A percentile compares a stretch with the other conserved stretches of the same genome.
Evolutionary conservation across 78 protist species (phyloP).

Genomic region (Emiliania huxleyi): DNA sequence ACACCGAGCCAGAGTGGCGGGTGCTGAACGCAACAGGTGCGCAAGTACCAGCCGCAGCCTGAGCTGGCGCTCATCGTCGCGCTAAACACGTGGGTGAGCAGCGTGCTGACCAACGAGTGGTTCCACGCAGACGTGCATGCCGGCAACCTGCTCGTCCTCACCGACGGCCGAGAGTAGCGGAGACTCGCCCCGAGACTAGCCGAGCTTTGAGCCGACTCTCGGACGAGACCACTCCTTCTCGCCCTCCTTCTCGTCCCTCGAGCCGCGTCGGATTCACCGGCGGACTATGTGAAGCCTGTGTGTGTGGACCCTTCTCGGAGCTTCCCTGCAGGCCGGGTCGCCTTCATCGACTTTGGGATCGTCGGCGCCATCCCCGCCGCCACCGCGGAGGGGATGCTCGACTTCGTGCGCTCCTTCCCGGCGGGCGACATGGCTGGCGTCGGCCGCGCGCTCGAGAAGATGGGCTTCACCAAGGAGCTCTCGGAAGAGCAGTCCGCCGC

Average conservation of each 20-base stretch:
- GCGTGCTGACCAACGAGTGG: background rate
- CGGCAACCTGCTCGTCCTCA: constrained; percentile 37
- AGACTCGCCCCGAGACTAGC: too few species aligned
- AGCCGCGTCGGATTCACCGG: too few species aligned
- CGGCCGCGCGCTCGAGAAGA: background rate
- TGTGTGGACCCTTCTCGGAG: too few species aligned
- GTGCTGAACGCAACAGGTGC: too few species aligned
- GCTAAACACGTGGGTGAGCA: constrained; percentile 33
- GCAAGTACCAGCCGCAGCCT: too few species aligned
- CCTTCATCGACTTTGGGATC: constrained; percentile 13
- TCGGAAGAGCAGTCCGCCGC: background rate
- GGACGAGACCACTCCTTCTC: too few species aligned
- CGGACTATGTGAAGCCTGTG: too few species aligned
- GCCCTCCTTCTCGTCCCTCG: too few species aligned
- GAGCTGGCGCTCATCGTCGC: constrained; percentile 45
- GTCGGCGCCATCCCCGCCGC: constrained; percentile 4
- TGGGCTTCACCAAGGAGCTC: background rate
- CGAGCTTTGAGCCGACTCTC: too few species aligned
- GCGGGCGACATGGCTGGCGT: background rate
- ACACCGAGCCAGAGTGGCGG: too few species aligned
- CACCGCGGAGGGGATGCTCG: background rate
- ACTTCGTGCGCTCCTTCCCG: background rate
- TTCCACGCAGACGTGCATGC: constrained; percentile 55
- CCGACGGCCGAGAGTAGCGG: too few species aligned
- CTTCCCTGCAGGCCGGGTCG: too few species aligned